These are phyloP conservation scores for Gynandropsis gynandra DNA, from an alignment of 345 rosid genomes.

Conservation along the genomic window DNA sequence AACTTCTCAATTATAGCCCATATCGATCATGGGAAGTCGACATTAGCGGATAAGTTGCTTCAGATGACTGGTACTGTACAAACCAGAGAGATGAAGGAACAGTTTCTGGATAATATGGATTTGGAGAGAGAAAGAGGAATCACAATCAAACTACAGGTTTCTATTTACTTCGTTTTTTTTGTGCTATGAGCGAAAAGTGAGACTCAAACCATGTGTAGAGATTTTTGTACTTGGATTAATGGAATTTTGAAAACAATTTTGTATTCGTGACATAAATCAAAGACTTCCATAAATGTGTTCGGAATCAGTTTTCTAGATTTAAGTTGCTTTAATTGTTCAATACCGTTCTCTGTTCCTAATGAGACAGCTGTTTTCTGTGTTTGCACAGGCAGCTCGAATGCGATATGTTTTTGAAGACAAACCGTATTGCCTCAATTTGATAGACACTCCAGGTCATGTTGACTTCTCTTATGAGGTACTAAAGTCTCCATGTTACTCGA, in stretches of 20 bases:
- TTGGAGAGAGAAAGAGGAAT: constrained; percentile 99
- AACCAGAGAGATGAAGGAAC: constrained; percentile 91
- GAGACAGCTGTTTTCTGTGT: constrained; percentile 9
- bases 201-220: no score
- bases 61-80: constrained; percentile 92
- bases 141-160: constrained; percentile 89
- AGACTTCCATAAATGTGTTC: no score
- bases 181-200: background rate
- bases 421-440: constrained; percentile 80
- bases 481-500: constrained; percentile 2
- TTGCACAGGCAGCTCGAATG: constrained; percentile 87
- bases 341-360: constrained; percentile 2
- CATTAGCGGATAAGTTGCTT: constrained; percentile 92
- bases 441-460: constrained; percentile 97
- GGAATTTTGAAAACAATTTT: no score
- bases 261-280: no score
- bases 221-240: no score
- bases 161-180: background rate
- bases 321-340: background rate
- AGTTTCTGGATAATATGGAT: constrained; percentile 97
- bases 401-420: constrained; percentile 55
- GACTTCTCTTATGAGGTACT: constrained; percentile 96
- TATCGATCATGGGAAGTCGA: constrained; percentile 95
- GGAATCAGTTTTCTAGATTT: background rate
- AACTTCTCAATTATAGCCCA: constrained; percentile 92